These are phyloP conservation scores for Phytophthora citrophthora DNA, from an alignment of 352 stramenopile genomes.

Conservation along the genomic window DNA sequence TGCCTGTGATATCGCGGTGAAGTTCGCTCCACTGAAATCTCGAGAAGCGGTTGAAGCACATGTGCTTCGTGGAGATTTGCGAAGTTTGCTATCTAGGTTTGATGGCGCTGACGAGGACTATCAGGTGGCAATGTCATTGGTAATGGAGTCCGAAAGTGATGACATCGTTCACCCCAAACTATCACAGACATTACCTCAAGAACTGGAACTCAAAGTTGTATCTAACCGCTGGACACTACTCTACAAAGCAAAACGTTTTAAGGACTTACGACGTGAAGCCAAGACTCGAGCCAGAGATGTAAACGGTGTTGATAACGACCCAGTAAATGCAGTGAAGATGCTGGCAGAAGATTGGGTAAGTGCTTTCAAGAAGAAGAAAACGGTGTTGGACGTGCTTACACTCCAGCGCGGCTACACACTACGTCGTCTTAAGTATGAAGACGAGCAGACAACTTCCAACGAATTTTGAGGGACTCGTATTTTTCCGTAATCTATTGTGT, in stretches of 20 bases:
- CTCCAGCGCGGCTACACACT: constrained; percentile 45
- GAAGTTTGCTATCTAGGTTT: constrained; percentile 54
- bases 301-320: not conserved
- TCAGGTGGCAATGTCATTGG: constrained; percentile 20
- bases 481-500: constrained; percentile 26
- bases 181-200: constrained; percentile 12
- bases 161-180: not conserved
- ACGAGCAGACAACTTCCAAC: not conserved
- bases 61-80: constrained; percentile 59
- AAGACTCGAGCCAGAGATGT: constrained; percentile 5
- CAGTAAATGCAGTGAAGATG: constrained; percentile 6
- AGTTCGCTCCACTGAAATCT: constrained; percentile 31
- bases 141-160: constrained; percentile 12
- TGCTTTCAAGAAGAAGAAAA: constrained; percentile 50
- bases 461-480: constrained; percentile 25
- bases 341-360: constrained; percentile 47
- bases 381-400: constrained; percentile 56
- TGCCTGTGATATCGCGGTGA: constrained; percentile 57
- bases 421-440: constrained; percentile 45
- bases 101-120: constrained; percentile 56
- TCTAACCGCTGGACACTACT: constrained; percentile 63
- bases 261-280: constrained; percentile 49
- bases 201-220: constrained; percentile 48
- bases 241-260: constrained; percentile 50
- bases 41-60: constrained; percentile 41